Evolutionary conservation across 768 basidiomycete genomes (phyloP).

Genomic region (Collybiopsis confluens): DNA sequence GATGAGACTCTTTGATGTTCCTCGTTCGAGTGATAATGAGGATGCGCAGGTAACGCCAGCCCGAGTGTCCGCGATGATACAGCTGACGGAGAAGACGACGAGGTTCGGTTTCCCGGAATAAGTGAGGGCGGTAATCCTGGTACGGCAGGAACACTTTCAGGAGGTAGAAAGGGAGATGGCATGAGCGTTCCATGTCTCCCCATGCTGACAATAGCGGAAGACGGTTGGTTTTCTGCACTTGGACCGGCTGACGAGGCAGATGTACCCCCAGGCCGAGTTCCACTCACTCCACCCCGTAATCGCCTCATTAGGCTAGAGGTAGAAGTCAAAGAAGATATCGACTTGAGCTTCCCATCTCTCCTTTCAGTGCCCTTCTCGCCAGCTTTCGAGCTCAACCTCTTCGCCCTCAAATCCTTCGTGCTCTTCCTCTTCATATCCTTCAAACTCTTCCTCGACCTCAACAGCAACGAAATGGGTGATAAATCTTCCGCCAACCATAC

Average conservation of each 20-base stretch:
- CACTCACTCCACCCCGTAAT: conserved; percentile 11
- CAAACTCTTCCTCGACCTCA: conserved; percentile 36
- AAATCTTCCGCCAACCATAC: conserved; percentile 71
- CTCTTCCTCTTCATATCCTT: conserved; percentile 30
- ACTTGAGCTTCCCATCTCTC: background rate
- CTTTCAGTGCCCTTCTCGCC: background rate
- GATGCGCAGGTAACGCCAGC: background rate
- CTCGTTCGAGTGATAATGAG: background rate
- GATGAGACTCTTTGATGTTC: background rate
- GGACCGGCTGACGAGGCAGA: background rate
- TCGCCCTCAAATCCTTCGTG: background rate
- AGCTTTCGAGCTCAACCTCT: background rate
- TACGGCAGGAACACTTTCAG: too few species aligned
- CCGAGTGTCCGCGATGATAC: background rate
- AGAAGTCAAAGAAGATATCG: background rate
- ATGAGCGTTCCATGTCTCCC: conserved; percentile 3
- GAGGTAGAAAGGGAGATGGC: conserved; percentile 5
- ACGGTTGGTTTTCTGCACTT: background rate
- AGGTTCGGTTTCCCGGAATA: conserved; percentile 3
- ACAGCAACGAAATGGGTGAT: conserved; percentile 39
- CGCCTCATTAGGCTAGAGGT: conserved; percentile 12
- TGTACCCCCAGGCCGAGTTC: conserved; percentile 8
- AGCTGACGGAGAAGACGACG: background rate
- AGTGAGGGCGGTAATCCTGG: background rate
- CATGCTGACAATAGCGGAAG: background rate